Evolutionary conservation across 192 early-diverging fungal genomes (phyloP).

Genomic region (Diversispora eburnea): DNA sequence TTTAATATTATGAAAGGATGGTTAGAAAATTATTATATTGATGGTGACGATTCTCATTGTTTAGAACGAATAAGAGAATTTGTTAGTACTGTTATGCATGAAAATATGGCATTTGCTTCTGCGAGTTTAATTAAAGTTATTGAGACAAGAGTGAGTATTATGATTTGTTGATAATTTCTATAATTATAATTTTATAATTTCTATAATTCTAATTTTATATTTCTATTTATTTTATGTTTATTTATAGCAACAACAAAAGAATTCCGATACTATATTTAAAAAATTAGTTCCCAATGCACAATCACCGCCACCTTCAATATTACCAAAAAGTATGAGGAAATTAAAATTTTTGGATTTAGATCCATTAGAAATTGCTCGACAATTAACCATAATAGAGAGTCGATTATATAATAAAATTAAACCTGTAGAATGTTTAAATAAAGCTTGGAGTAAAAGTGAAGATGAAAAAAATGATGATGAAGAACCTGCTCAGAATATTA

Average conservation of each 20-base stretch:
- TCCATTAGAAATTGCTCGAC: slow-evolving; percentile 88
- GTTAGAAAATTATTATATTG: slow-evolving; percentile 87
- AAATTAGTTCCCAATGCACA: slow-evolving; percentile 62
- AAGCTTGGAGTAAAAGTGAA: slow-evolving; percentile 70
- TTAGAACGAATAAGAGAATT: slow-evolving; percentile 73
- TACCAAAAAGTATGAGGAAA: slow-evolving; percentile 74
- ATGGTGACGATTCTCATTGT: slow-evolving; percentile 66
- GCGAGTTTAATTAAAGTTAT: slow-evolving; percentile 73
- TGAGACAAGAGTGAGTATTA: slow-evolving; percentile 58
- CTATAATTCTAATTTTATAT: neutral
- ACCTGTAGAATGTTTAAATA: slow-evolving; percentile 85
- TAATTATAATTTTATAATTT: neutral
- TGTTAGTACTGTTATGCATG: slow-evolving; percentile 66
- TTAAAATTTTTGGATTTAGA: slow-evolving; percentile 86
- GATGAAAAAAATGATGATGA: slow-evolving; percentile 38
- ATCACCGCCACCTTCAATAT: slow-evolving; percentile 70
- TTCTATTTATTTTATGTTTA: neutral
- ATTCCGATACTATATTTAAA: slow-evolving; percentile 51
- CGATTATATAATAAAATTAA: slow-evolving; percentile 77
- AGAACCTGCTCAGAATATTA: slow-evolving; percentile 77
- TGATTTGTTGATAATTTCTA: too few species aligned
- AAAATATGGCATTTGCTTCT: slow-evolving; percentile 64
- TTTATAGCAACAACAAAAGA: slow-evolving; percentile 36
- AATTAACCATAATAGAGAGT: slow-evolving; percentile 93
- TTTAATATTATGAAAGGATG: slow-evolving; percentile 95